phyloP scores from a whole-genome alignment of 345 rosid genomes.

The Syzygium oleosum region DNA sequence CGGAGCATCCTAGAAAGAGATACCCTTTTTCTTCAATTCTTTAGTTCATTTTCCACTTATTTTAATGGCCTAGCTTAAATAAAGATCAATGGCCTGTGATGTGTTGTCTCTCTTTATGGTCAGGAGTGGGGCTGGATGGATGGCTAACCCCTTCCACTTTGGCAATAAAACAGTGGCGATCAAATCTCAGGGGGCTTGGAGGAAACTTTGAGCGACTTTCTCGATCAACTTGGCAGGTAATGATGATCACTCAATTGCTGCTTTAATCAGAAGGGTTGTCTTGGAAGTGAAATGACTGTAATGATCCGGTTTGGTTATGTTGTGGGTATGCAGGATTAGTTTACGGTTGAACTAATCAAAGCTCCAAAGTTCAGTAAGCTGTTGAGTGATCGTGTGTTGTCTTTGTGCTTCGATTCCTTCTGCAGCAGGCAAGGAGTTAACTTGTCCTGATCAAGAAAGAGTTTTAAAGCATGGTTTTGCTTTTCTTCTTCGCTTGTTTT shows the following conservation, averaged over 20 bases:
- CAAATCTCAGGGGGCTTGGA: not conserved
- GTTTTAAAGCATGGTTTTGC: not conserved
- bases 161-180: not conserved
- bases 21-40: not conserved
- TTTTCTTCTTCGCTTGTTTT: not conserved
- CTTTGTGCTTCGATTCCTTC: not conserved
- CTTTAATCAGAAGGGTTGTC: not conserved
- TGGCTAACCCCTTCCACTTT: not conserved
- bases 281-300: not conserved
- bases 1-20: conserved; percentile 15
- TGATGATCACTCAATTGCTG: not conserved
- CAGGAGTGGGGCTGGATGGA: not conserved
- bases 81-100: not conserved
- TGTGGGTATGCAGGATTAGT: not conserved
- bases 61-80: not conserved
- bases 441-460: not conserved
- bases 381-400: not conserved
- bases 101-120: not conserved
- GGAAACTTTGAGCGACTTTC: not conserved
- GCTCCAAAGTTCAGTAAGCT: not conserved
- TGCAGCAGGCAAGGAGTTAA: not conserved
- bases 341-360: not conserved
- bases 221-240: not conserved
- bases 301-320: not conserved
- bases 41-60: not conserved